phyloP scores from a whole-genome alignment of 306 rosid genomes.

The Dicorynia guianensis region DNA sequence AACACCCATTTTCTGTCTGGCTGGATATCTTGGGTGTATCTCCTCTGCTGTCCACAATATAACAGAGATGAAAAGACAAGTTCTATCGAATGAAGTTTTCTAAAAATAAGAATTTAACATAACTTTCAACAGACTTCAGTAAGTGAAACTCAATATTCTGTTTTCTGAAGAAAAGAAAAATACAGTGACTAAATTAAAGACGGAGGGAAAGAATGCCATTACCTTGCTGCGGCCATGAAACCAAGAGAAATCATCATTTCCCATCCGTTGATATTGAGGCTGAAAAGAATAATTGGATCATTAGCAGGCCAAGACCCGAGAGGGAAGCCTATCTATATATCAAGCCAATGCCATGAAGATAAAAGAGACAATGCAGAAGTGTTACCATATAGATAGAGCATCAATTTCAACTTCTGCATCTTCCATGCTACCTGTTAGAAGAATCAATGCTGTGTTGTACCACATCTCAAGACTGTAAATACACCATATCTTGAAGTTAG shows the following conservation, averaged over 20 bases:
- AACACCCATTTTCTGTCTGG: not conserved
- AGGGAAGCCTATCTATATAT: not conserved
- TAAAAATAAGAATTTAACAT: not conserved
- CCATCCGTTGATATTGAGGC: conserved; percentile 64
- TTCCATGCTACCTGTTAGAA: conserved; percentile 58
- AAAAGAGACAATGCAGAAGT: conserved; percentile 22
- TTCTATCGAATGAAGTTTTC: not conserved
- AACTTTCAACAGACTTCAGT: not conserved
- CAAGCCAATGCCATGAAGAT: not conserved
- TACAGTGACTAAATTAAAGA: conserved; percentile 1
- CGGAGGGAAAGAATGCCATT: conserved; percentile 10
- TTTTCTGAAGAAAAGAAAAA: not conserved
- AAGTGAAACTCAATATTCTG: not conserved
- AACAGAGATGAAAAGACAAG: not conserved
- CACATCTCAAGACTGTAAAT: conserved; percentile 58
- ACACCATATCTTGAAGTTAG: conserved; percentile 9
- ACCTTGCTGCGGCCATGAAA: conserved; percentile 59
- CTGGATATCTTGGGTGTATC: not conserved
- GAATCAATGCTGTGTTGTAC: conserved; percentile 59
- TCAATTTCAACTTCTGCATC: conserved; percentile 57
- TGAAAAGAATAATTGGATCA: conserved; percentile 20
- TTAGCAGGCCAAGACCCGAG: conserved; percentile 6
- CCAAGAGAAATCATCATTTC: conserved; percentile 62
- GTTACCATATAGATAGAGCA: conserved; percentile 70
- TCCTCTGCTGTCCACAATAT: not conserved